Evolutionary conservation across 176 grass and related monocot species (phyloP).

Genomic region (Otatea glauca): DNA sequence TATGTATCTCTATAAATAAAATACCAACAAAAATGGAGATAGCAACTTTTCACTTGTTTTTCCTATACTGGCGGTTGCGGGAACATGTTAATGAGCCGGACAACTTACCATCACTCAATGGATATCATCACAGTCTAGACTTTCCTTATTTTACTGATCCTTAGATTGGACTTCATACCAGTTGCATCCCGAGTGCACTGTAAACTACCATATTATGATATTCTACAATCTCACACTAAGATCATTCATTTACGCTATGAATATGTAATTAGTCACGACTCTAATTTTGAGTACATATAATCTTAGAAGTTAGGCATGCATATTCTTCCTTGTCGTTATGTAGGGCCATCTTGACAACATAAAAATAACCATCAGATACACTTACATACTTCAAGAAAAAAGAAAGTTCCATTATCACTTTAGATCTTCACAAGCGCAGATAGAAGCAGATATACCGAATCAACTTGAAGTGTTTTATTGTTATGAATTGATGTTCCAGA

Average conservation of each 20-base stretch:
- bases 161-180: neutral
- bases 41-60: neutral
- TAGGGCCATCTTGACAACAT: slow-evolving; percentile 18
- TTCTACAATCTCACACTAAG: slow-evolving; percentile 16
- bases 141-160: neutral
- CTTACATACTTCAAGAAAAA: slow-evolving; percentile 24
- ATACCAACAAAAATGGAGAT: neutral
- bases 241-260: slow-evolving; percentile 18
- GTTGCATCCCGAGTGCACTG: neutral
- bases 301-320: slow-evolving; percentile 4
- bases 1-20: neutral
- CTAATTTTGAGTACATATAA: slow-evolving; percentile 10
- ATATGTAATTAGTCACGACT: neutral
- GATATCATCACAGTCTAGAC: neutral
- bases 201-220: neutral
- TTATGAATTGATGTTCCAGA: slow-evolving; percentile 74
- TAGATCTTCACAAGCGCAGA: slow-evolving; percentile 19
- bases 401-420: neutral
- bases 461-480: slow-evolving; percentile 89
- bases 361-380: slow-evolving; percentile 7
- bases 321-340: slow-evolving; percentile 6
- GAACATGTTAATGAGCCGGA: neutral
- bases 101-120: neutral
- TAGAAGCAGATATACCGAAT: slow-evolving; percentile 62
- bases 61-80: neutral